A percentile compares a stretch with the other conserved stretches of the same genome.
Evolutionary conservation across 306 rosid species (phyloP).

Genomic region (Gynostemma pentaphyllum): DNA sequence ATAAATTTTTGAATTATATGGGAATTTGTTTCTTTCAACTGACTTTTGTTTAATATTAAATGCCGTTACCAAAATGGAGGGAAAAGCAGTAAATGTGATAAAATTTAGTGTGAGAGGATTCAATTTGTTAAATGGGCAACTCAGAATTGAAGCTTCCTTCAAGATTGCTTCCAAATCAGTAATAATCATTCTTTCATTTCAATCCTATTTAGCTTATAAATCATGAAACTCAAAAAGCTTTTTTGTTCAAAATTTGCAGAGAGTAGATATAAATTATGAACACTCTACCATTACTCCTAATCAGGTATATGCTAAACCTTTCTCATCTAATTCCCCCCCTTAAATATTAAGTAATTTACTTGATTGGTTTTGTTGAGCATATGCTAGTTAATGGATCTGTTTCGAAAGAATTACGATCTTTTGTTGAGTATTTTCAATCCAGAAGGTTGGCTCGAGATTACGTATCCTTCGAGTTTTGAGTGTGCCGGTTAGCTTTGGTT

Average conservation of each 20-base stretch:
- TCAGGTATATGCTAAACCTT: no score
- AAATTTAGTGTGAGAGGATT: conserved; percentile 65
- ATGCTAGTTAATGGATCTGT: conserved; percentile 59
- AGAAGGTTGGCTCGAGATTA: conserved; percentile 88
- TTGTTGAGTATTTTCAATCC: conserved; percentile 80
- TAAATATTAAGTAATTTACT: no score
- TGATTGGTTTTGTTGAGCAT: conserved; percentile 8
- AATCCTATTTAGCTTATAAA: background rate
- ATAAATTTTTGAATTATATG: no score
- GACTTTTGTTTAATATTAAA: background rate
- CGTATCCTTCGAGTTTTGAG: no score
- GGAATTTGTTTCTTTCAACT: no score
- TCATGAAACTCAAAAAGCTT: background rate
- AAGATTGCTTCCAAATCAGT: conserved; percentile 65
- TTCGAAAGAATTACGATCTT: conserved; percentile 62
- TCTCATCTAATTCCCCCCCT: no score
- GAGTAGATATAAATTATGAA: conserved; percentile 57
- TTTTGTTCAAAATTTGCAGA: conserved; percentile 30
- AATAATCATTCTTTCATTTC: conserved; percentile 12
- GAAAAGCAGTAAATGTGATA: conserved; percentile 73
- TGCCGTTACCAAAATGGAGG: conserved; percentile 32
- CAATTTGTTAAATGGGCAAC: conserved; percentile 50
- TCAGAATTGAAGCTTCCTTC: conserved; percentile 68
- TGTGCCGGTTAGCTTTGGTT: no score
- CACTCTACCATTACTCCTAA: conserved; percentile 55